These are phyloP conservation scores for Cryphonectria nitschkei DNA, from an alignment of 2,329 filamentous ascomycete species.

Conservation along the genomic window DNA sequence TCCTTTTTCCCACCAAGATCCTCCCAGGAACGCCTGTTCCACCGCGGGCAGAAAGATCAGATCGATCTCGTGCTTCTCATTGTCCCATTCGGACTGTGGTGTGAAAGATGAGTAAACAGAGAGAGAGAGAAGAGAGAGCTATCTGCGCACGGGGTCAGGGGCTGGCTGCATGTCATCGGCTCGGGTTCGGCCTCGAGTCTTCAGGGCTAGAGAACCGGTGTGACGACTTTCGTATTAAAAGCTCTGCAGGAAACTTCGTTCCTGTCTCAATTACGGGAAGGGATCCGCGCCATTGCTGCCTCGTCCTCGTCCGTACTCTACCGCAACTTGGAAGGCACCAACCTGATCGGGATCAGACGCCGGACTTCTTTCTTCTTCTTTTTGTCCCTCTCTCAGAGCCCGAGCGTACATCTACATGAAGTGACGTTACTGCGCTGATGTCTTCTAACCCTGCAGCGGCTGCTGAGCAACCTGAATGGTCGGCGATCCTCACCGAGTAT, in stretches of 20 bases:
- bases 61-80: neutral
- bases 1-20: neutral
- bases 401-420: neutral
- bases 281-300: neutral
- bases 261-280: neutral
- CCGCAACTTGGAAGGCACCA: neutral
- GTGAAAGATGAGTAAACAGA: neutral
- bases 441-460: neutral
- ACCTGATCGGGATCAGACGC: neutral
- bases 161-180: conserved; percentile 10
- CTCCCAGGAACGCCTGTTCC: neutral
- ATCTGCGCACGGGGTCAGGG: neutral
- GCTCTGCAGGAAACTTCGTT: neutral
- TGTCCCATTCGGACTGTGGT: neutral
- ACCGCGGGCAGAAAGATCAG: conserved; percentile 3
- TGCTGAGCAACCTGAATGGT: neutral
- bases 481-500: conserved; percentile 6
- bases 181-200: neutral
- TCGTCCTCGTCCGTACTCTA: neutral
- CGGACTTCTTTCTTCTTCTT: neutral
- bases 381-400: neutral
- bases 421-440: neutral
- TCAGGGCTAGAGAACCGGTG: neutral
- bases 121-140: neutral
- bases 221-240: neutral